Conservation (phyloP, 768 basidiomycete genomes). For the Strobilomyces dryophilus region DNA sequence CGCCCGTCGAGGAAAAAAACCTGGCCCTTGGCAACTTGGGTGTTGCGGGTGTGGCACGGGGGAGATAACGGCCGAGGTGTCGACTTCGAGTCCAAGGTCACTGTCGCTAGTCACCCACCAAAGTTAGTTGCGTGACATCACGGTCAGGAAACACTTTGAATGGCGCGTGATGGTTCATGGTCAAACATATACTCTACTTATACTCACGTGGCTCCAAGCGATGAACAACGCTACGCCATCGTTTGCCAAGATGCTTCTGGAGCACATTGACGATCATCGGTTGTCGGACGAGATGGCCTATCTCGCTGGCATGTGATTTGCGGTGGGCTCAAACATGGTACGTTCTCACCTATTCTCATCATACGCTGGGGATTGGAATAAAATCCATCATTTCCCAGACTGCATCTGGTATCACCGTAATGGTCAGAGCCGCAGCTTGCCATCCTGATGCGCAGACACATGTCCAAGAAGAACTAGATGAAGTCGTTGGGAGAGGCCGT, state of each 20-base stretch:
- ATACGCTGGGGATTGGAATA: no score
- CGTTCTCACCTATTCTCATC: not conserved
- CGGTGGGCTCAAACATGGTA: slow-evolving; percentile 56
- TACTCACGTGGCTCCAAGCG: no score
- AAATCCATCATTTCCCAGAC: no score
- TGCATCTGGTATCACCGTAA: no score
- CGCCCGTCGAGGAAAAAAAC: slow-evolving; percentile 34
- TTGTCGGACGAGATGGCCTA: slow-evolving; percentile 32
- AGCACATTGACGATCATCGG: slow-evolving; percentile 38
- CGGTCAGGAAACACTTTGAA: not conserved
- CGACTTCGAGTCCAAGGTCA: slow-evolving; percentile 6
- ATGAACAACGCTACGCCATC: not conserved
- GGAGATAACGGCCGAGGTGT: slow-evolving; percentile 21
- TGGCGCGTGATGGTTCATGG: no score
- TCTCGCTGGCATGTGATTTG: slow-evolving; percentile 55
- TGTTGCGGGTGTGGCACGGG: slow-evolving; percentile 8
- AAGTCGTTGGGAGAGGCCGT: no score
- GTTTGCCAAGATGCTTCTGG: not conserved
- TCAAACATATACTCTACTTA: no score
- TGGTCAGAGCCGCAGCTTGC: slow-evolving; percentile 31
- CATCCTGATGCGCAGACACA: no score
- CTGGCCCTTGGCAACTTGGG: not conserved
- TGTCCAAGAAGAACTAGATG: no score
- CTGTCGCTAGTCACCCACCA: not conserved
- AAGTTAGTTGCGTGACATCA: slow-evolving; percentile 5